Base-by-base conservation (phyloP, 2,329 filamentous ascomycete genomes). In the Aspergillus neoniger region DNA sequence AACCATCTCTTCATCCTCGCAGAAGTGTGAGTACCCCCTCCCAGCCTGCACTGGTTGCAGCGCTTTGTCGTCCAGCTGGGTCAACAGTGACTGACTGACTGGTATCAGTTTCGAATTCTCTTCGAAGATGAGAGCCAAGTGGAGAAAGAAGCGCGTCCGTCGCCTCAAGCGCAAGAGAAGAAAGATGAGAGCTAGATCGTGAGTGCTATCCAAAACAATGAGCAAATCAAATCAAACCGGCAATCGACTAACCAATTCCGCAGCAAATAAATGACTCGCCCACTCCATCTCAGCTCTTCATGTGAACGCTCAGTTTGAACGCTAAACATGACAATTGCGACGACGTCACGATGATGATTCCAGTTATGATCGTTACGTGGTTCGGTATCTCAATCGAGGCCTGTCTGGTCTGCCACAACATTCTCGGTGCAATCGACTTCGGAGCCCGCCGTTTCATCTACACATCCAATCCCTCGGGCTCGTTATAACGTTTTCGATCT, bases 121-220 rank as follows among this genome's bases (percentile, higher is more conserved):
- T 77, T 70, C 75, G 76, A 79, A 79, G 77, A 89, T 89, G 87
- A 89, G 94, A 95, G 93, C 92, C 80, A 98, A 98, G 88, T 98
- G 95, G 95, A 95, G 94, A 88, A 99, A 99, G 91, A 99, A 99
- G 94, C 88, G 95, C 82, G 93, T 96, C 85, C 88, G 95, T 78
- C 90, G 95, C 83, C 92, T 99, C 83, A 98, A 98, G 91, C 90
- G 93, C 81, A 99, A 99, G 93, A 92, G 95, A 86, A 96, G 95
- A 92, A 99, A 99, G 94, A 96, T 95, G 85, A 89, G 95, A 82
- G 95, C 94, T 77, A 86, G 95, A 85, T 93, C 89, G 95, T 98
- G 87, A 87, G 92, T 83, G 66, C 30, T 36, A 30, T 19, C 1
- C 21, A 49, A 30, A 5, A 3, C 39, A 39, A 30, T 9, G 44